phyloP scores from a whole-genome alignment of 1,284 basidiomycete genomes.

The Ceratobasidium papillatum region DNA sequence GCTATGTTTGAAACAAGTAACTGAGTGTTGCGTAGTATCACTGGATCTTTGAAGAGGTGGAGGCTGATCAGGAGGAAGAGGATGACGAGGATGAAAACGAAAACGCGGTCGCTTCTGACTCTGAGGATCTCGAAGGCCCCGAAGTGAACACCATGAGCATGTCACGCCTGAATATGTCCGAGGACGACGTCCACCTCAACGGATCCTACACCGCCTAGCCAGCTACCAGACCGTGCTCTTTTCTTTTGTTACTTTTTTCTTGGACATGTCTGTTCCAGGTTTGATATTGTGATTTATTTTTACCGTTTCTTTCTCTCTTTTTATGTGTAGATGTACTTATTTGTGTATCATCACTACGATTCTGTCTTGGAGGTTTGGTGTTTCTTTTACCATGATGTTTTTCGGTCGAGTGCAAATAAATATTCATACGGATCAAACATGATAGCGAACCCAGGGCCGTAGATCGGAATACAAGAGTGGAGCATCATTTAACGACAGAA shows the following conservation, averaged over 20 bases:
- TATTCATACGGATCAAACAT: conserved; percentile 2
- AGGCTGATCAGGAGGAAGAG: conserved; percentile 43
- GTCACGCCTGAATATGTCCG: conserved; percentile 29
- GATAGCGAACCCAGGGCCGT: not conserved
- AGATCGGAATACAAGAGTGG: too few relatives aligned
- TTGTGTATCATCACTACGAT: conserved; percentile 23
- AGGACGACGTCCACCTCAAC: conserved; percentile 24
- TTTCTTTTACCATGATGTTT: not conserved
- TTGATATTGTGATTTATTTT: conserved; percentile 38
- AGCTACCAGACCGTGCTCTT: not conserved
- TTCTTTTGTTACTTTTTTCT: not conserved
- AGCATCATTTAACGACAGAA: conserved; percentile 37
- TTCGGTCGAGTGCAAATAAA: not conserved
- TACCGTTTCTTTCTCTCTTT: conserved; percentile 8
- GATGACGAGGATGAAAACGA: conserved; percentile 18
- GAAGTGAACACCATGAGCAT: not conserved
- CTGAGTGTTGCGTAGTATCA: conserved; percentile 44
- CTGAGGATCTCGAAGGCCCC: conserved; percentile 19
- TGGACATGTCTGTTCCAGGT: not conserved
- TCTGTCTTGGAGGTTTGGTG: conserved; percentile 4
- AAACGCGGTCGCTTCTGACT: conserved; percentile 33
- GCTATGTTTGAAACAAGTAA: conserved; percentile 6
- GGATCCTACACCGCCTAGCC: not conserved
- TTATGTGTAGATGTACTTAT: conserved; percentile 40
- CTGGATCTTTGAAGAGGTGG: conserved; percentile 48